These are phyloP conservation scores for Globisporangium alternatum DNA, from an alignment of 352 stramenopile species.

Conservation along the genomic window DNA sequence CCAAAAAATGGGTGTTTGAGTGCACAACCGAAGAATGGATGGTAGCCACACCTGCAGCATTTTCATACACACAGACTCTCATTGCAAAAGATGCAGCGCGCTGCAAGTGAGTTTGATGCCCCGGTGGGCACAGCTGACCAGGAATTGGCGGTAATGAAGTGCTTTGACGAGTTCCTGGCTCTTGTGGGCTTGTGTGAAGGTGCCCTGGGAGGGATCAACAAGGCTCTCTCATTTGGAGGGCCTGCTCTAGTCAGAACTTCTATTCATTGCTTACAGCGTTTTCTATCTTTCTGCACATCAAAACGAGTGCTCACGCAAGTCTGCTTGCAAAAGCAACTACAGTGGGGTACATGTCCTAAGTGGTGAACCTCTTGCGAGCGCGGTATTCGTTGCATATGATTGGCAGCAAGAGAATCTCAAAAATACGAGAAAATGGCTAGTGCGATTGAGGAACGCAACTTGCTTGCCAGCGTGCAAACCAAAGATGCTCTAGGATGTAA, in stretches of 20 bases:
- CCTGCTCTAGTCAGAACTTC: neutral
- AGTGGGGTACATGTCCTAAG: slow-evolving; percentile 3
- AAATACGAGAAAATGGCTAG: slow-evolving; percentile 26
- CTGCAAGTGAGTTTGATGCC: neutral
- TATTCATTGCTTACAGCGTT: slow-evolving; percentile 6
- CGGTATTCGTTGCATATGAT: slow-evolving; percentile 5
- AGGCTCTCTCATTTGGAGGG: neutral
- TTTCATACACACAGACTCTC: neutral
- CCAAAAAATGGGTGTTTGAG: neutral
- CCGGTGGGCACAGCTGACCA: neutral
- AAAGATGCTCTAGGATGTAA: slow-evolving; percentile 21
- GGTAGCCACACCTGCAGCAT: neutral
- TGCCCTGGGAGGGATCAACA: neutral
- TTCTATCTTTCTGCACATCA: slow-evolving; percentile 1
- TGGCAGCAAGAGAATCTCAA: slow-evolving; percentile 12
- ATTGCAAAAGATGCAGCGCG: neutral
- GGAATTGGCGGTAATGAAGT: neutral
- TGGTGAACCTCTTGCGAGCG: slow-evolving; percentile 11
- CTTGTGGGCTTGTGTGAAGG: neutral
- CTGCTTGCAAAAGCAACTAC: neutral
- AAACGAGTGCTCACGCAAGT: neutral
- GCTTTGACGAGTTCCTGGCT: neutral
- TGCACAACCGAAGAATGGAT: neutral
- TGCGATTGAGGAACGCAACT: slow-evolving; percentile 23
- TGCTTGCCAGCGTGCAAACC: slow-evolving; percentile 17